phyloP scores from a whole-genome alignment of 163 green algal species.

The Volvox carteri region DNA sequence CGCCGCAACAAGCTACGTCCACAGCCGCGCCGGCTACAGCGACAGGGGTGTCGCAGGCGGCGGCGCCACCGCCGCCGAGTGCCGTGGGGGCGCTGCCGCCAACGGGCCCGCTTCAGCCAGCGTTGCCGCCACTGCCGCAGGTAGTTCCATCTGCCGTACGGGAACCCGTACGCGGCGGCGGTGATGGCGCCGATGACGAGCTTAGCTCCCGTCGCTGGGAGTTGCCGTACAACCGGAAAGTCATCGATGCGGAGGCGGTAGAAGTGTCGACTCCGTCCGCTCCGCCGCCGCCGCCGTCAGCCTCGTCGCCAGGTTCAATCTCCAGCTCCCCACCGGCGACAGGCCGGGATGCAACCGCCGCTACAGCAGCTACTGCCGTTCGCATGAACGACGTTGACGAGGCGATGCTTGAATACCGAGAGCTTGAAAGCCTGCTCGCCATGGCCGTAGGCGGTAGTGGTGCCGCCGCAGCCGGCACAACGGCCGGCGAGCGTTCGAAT shows the following conservation, averaged over 20 bases:
- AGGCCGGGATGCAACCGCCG: too few relatives aligned
- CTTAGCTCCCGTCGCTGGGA: background rate
- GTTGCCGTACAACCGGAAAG: background rate
- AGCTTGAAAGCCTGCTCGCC: background rate
- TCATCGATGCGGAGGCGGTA: conserved; percentile 18
- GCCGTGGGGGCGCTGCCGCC: too few relatives aligned
- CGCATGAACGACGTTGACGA: background rate
- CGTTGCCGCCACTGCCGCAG: conserved; percentile 16
- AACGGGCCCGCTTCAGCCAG: too few relatives aligned
- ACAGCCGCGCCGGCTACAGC: background rate
- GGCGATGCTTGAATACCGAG: conserved; percentile 31
- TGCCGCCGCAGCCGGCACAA: background rate
- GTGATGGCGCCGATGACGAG: background rate
- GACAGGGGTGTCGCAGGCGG: background rate
- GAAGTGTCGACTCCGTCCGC: background rate
- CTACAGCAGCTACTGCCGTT: background rate
- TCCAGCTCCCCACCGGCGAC: too few relatives aligned
- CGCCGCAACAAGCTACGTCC: background rate
- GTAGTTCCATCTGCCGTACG: conserved; percentile 33
- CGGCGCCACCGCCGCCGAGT: background rate
- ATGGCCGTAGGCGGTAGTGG: background rate
- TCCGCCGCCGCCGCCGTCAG: background rate
- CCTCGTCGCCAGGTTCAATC: background rate
- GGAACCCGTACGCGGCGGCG: conserved; percentile 15
- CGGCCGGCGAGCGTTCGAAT: too few relatives aligned